Base-by-base conservation (phyloP, 768 basidiomycete genomes). In the Pisolithus microcarpus region DNA sequence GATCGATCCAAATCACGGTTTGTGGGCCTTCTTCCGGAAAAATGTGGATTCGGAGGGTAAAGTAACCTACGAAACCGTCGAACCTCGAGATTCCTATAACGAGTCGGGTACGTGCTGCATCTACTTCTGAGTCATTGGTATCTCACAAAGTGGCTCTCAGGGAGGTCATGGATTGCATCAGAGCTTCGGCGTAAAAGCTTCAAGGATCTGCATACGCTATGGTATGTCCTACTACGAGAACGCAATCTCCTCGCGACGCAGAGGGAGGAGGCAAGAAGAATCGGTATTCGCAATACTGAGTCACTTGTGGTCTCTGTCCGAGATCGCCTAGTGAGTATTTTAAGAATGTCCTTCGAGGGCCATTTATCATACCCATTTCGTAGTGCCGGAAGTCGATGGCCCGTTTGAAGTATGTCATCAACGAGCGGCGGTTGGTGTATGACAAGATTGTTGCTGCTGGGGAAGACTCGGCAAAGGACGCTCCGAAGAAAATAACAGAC, bases 331-430 rank as follows among this genome's bases (percentile, higher is more conserved):
- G 80, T 82, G 56, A 44, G 75, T 64, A 31, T 6, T 48, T 34
- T 7, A 2, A 8, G n/a, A 31, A 30, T 16, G 7, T 15, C 15
- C 1, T 26, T 15, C 7, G 37, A 56, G 52, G 8, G 39, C 21
- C 16, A 9, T 43, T 37, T 7, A 38, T 57, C 26, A 61, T 43
- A 53, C 23, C 48, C 43, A 4, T 48, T 46, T 9, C 15, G 23
- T 56, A 96, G 92, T 85, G 84, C 68, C 86, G 88, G 19, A 95
- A 93, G 74, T 85, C 90, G 18, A 95, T 96, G 92, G 91, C 90
- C n/a, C 83, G 91, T 18, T 91, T 98, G 67, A 98, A 98, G 67
- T 82, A 79, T 52, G 83, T 97, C 19, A 73, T 97, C 45, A 91
- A 91, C 62, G 94, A 98, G 64, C 84, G 96, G 34, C 78, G 93